phyloP scores from a whole-genome alignment of 495 filamentous ascomycete genomes.

The Hyphodiscus hymeniophilus region DNA sequence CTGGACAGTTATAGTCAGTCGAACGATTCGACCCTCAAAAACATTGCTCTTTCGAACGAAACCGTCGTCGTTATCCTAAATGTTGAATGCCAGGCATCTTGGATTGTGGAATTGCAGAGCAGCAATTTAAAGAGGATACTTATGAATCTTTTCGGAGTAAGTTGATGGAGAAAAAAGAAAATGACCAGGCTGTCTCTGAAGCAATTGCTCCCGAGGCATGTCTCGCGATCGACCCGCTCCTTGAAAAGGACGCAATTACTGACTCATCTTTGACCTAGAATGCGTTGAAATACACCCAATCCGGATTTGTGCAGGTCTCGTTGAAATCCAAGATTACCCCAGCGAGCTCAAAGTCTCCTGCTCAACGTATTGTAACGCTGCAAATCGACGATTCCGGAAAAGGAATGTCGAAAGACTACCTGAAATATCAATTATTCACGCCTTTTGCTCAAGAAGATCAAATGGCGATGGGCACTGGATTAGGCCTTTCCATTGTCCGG shows the following conservation, averaged over 20 bases:
- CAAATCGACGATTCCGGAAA: constrained; percentile 16
- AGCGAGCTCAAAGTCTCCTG: neutral
- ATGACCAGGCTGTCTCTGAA: too few species aligned
- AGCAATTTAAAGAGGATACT: constrained; percentile 60
- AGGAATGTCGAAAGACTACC: constrained; percentile 60
- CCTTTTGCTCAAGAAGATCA: constrained; percentile 67
- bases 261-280: too few species aligned
- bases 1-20: neutral
- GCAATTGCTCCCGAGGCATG: too few species aligned
- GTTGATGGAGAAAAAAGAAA: too few species aligned
- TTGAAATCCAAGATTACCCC: neutral
- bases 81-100: constrained; percentile 19
- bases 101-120: constrained; percentile 20
- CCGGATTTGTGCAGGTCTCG: constrained; percentile 48
- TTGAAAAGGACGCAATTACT: too few species aligned
- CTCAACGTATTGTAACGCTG: neutral
- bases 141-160: constrained; percentile 72
- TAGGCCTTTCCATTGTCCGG: constrained; percentile 61
- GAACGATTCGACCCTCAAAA: neutral
- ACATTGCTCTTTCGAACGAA: constrained; percentile 5
- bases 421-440: constrained; percentile 55
- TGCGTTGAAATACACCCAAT: constrained; percentile 66
- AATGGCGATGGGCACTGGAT: constrained; percentile 56
- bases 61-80: constrained; percentile 24
- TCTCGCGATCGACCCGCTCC: too few species aligned